A percentile compares a stretch with the other conserved stretches of the same genome.
These are phyloP conservation scores for Claviceps sorghi DNA, from an alignment of 2,329 filamentous ascomycete genomes.

Conservation along the genomic window DNA sequence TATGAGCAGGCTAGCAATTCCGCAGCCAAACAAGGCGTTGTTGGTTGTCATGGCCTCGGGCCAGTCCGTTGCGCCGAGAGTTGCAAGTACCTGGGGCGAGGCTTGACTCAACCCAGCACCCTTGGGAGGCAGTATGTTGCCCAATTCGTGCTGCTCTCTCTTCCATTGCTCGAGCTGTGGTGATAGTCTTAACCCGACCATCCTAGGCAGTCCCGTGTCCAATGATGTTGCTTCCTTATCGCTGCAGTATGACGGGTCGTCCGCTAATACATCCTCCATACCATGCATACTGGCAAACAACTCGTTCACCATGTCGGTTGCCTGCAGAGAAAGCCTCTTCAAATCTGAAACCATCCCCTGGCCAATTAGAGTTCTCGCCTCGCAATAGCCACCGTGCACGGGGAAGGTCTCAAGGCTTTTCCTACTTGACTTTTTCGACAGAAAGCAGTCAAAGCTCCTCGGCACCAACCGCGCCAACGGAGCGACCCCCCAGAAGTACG, in stretches of 20 bases:
- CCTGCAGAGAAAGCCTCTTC: slow-evolving; percentile 6
- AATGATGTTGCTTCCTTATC: not conserved
- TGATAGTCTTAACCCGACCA: slow-evolving; percentile 8
- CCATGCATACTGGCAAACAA: slow-evolving; percentile 7
- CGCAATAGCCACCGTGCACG: slow-evolving; percentile 7
- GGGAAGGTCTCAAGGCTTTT: not conserved
- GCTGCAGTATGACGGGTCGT: not conserved
- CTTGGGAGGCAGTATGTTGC: slow-evolving; percentile 10
- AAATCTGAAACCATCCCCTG: slow-evolving; percentile 7
- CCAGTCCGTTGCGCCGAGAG: slow-evolving; percentile 8
- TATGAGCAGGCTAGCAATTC: slow-evolving; percentile 9
- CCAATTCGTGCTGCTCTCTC: slow-evolving; percentile 6
- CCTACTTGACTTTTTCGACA: not conserved
- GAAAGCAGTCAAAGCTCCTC: not conserved
- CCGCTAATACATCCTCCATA: not conserved
- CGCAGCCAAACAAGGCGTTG: slow-evolving; percentile 11
- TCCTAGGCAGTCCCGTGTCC: slow-evolving; percentile 1
- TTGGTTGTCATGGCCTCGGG: slow-evolving; percentile 7
- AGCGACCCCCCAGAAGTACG: slow-evolving; percentile 8
- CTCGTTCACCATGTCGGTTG: slow-evolving; percentile 4
- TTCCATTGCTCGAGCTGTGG: slow-evolving; percentile 10
- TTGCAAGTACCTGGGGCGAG: slow-evolving; percentile 5
- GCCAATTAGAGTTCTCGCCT: slow-evolving; percentile 7
- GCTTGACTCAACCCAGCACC: slow-evolving; percentile 6
- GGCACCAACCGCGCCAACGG: slow-evolving; percentile 1